Evolutionary conservation across 2,329 filamentous ascomycete species (phyloP), one percentile per base, ranked within the genome.

Genomic region (Lasiodiplodia gonubiensis): DNA sequence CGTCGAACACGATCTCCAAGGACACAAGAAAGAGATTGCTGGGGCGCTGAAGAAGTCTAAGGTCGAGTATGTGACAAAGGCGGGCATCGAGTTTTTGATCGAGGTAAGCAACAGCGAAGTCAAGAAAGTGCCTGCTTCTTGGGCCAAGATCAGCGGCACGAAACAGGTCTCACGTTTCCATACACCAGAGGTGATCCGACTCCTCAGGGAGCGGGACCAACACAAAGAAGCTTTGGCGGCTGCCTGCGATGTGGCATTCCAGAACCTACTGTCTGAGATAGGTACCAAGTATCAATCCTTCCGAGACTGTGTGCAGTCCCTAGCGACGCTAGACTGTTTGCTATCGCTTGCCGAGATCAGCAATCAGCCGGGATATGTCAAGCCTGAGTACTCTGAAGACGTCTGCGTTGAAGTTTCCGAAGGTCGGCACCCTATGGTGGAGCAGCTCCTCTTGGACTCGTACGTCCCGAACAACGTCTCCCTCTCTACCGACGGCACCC

Each of bases 371-470:
- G 94, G 94, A 70, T 99, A 99, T 80, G 86, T 86, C 72, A 93
- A 93, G 70, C 95, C 95, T 0, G 86, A 88, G 3, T 86, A 89
- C 70, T 86, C 87, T 14, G 81, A 88, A 6, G 83, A 88, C 14
- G 88, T 89, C 10, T 86, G 88, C 68, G 89, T 99, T 69, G 84
- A 86, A 71, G 89, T 97, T 69, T 78, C 83, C 5, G 86, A 88
- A 55, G 95, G 93, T 66, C 91, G 95, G 4, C 95, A 99, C 77
- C 94, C 95, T 48, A 97, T 99, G 86, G 94, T 97, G 54, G 95
- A 99, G 78, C 93, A 96, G 75, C 88, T 94, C 12, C 86, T 98
- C 6, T 86, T 94, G 4, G 88, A 92, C 71, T 86, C 88, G 63
- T 99, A 98, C 79, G 97, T 99, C 68, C 94, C 95, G 55, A 99